Conservation (phyloP, 805 yeast species). For the Yamadazyma paraphyllophila region DNA sequence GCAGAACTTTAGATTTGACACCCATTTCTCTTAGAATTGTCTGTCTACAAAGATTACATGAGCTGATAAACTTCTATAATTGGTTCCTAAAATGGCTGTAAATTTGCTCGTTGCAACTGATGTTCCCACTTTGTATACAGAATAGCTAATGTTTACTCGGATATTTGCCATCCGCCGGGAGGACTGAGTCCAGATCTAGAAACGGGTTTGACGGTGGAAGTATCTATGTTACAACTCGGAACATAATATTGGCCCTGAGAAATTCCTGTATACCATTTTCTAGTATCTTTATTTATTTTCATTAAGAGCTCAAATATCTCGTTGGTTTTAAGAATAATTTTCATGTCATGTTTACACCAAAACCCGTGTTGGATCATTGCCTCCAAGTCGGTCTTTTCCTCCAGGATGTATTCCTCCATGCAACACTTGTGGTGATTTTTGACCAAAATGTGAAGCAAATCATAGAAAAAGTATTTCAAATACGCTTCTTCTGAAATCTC, state of each 20-base stretch:
- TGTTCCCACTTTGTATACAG: no score
- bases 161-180: slow-evolving; percentile 18
- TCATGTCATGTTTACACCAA: slow-evolving; percentile 23
- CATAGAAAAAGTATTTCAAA: slow-evolving; percentile 25
- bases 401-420: slow-evolving; percentile 28
- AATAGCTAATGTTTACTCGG: not conserved
- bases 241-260: slow-evolving; percentile 10
- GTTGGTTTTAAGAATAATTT: slow-evolving; percentile 20
- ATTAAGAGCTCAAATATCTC: slow-evolving; percentile 18
- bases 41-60: no score
- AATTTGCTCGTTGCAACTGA: no score
- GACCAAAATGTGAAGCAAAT: slow-evolving; percentile 20
- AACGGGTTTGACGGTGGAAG: not conserved
- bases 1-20: no score
- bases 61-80: no score
- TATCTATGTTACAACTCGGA: not conserved
- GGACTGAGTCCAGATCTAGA: slow-evolving; percentile 12
- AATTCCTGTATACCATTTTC: slow-evolving; percentile 8
- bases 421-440: slow-evolving; percentile 32
- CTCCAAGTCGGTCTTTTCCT: slow-evolving; percentile 23
- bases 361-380: slow-evolving; percentile 34
- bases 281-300: slow-evolving; percentile 1
- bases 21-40: no score
- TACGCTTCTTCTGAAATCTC: slow-evolving; percentile 18
- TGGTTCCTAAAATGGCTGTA: no score